A percentile compares a stretch with the other conserved stretches of the same genome.
Evolutionary conservation across 2,329 filamentous ascomycete species (phyloP).

Genomic region (Celoporthe dispersa): DNA sequence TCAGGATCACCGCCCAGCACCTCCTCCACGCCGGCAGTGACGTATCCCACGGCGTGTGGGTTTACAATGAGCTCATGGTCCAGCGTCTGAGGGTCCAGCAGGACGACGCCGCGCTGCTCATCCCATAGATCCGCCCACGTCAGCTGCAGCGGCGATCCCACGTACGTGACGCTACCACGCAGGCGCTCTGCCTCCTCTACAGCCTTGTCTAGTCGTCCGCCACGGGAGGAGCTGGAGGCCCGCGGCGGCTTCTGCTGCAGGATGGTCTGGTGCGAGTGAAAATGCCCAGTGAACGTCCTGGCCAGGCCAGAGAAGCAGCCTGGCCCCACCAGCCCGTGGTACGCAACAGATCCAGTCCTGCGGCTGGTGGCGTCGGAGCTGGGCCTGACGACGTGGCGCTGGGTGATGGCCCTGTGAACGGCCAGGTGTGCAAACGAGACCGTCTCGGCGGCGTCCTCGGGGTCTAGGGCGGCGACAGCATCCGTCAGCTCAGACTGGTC

Average conservation of each 20-base stretch:
- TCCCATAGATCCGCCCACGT: slow-evolving; percentile 41
- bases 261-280: slow-evolving; percentile 40
- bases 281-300: slow-evolving; percentile 41
- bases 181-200: slow-evolving; percentile 16
- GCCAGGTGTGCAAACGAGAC: slow-evolving; percentile 41
- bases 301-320: slow-evolving; percentile 36
- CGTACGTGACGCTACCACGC: slow-evolving; percentile 38
- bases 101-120: slow-evolving; percentile 36
- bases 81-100: slow-evolving; percentile 38
- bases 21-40: slow-evolving; percentile 32
- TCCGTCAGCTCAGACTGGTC: slow-evolving; percentile 37
- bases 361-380: background rate
- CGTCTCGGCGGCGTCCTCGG: slow-evolving; percentile 33
- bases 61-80: slow-evolving; percentile 36
- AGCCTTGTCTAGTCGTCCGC: no score
- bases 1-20: slow-evolving; percentile 33
- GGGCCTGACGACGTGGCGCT: slow-evolving; percentile 35
- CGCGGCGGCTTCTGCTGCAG: slow-evolving; percentile 26
- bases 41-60: slow-evolving; percentile 37
- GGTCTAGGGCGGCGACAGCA: slow-evolving; percentile 33
- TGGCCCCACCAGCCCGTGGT: slow-evolving; percentile 37
- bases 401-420: slow-evolving; percentile 39
- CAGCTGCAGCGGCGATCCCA: slow-evolving; percentile 40
- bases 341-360: slow-evolving; percentile 30
- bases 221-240: background rate